These are phyloP conservation scores for Cladosporium colombiae DNA, from an alignment of 2,329 filamentous ascomycete genomes.

Conservation along the genomic window DNA sequence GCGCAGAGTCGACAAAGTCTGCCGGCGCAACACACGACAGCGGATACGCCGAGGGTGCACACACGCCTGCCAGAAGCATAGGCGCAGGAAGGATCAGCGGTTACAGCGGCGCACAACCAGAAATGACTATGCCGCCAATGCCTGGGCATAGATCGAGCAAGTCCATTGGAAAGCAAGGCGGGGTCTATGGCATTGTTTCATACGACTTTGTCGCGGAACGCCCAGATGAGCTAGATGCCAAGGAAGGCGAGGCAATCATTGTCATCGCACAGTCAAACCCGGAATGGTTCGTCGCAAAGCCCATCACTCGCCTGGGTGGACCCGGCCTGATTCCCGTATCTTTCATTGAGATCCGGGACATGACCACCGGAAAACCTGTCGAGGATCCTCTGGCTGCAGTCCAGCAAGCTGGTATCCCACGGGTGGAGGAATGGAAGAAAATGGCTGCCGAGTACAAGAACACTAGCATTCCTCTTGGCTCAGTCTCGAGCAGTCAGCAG, in stretches of 20 bases:
- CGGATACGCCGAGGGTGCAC: conserved; percentile 69
- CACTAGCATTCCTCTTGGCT: conserved; percentile 89
- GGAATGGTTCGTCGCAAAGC: conserved; percentile 99
- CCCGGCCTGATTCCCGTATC: conserved; percentile 94
- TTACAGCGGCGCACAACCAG: conserved; percentile 27
- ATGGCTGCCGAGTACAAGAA: conserved; percentile 99
- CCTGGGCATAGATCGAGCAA: conserved; percentile 38
- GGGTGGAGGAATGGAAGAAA: conserved; percentile 98
- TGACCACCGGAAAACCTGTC: conserved; percentile 82
- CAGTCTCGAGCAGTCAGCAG: conserved; percentile 60
- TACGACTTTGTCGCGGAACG: conserved; percentile 95
- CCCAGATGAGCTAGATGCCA: conserved; percentile 93
- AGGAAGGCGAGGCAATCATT: conserved; percentile 93
- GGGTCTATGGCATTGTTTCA: conserved; percentile 93
- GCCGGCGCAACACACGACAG: conserved; percentile 76
- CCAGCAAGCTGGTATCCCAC: conserved; percentile 82
- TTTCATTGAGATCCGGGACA: conserved; percentile 94
- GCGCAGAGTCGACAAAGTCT: conserved; percentile 54
- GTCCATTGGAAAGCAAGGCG: conserved; percentile 61
- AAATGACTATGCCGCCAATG: conserved; percentile 29
- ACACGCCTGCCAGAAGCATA: conserved; percentile 29
- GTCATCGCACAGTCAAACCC: conserved; percentile 98
- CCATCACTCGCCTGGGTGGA: conserved; percentile 94
- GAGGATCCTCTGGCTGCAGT: conserved; percentile 82
- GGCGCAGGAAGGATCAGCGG: conserved; percentile 39